A percentile compares a stretch with the other conserved stretches of the same genome.
Evolutionary conservation across 108 stramenopile genomes (phyloP).

Genomic region (Cyclotella sp.): DNA sequence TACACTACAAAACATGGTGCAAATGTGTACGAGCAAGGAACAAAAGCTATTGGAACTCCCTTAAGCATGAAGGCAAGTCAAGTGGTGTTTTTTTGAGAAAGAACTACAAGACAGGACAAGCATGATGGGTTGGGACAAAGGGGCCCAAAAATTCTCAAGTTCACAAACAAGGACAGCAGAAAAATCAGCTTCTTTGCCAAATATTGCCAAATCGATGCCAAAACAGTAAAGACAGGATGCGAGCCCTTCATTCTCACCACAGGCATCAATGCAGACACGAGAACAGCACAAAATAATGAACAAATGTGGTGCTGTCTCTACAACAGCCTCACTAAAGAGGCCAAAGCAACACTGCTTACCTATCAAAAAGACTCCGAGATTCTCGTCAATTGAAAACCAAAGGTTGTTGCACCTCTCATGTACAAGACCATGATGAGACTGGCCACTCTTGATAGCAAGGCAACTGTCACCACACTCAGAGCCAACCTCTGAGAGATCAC

Average conservation of each 20-base stretch:
- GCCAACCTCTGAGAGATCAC: neutral
- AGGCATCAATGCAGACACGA: neutral
- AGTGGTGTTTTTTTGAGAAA: neutral
- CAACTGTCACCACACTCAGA: neutral
- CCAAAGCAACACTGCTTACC: neutral
- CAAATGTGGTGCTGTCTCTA: neutral
- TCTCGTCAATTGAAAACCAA: too few relatives aligned
- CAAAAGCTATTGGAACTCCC: too few relatives aligned
- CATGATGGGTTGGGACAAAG: neutral
- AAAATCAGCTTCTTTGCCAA: neutral
- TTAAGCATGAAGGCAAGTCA: neutral
- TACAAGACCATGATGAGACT: slow-evolving; percentile 12
- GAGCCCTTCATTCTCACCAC: neutral
- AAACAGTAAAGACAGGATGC: neutral
- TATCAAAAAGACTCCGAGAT: neutral
- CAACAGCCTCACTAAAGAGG: neutral
- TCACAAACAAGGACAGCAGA: neutral
- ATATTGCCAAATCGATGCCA: neutral
- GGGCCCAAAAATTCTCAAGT: neutral
- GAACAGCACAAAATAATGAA: slow-evolving; percentile 9
- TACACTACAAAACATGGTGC: neutral
- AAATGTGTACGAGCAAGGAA: too few relatives aligned
- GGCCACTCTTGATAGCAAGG: neutral
- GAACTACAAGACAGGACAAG: neutral
- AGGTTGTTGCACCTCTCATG: neutral